Evolutionary conservation across 1,139 yeast species (phyloP).

Genomic region (Wickerhamomyces sp.): DNA sequence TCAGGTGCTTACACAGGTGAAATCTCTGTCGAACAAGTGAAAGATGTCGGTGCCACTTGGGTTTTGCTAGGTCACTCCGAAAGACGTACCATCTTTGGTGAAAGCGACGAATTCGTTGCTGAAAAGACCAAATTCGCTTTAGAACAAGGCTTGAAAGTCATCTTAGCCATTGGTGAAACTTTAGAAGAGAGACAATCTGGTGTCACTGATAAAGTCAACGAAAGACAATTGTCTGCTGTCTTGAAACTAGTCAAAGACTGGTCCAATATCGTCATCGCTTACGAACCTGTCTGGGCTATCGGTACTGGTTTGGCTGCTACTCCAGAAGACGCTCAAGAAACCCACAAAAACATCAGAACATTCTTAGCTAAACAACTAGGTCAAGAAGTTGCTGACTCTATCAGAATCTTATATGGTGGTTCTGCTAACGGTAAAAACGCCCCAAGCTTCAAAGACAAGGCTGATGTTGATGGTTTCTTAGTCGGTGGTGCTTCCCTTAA

Average conservation of each 20-base stretch:
- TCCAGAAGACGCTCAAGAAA: conserved; percentile 94
- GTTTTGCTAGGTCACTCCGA: conserved; percentile 98
- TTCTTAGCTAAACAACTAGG: conserved; percentile 78
- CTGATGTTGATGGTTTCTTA: conserved; percentile 95
- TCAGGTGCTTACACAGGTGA: conserved; percentile 99
- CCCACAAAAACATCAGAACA: conserved; percentile 85
- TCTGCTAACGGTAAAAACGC: conserved; percentile 97
- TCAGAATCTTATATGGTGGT: conserved; percentile 97
- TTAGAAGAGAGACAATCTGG: conserved; percentile 91
- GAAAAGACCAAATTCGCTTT: conserved; percentile 93
- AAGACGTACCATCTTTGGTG: conserved; percentile 93
- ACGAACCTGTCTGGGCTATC: conserved; percentile 99
- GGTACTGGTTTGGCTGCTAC: conserved; percentile 99
- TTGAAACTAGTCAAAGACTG: conserved; percentile 82
- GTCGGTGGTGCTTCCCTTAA: conserved; percentile 99
- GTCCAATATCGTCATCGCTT: conserved; percentile 91
- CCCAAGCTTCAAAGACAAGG: conserved; percentile 82
- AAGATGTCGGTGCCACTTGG: conserved; percentile 93
- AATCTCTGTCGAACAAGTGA: conserved; percentile 80
- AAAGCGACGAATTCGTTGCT: conserved; percentile 88
- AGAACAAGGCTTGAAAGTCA: conserved; percentile 82
- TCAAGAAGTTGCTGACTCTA: conserved; percentile 65
- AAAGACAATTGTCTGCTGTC: conserved; percentile 89
- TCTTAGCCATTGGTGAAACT: conserved; percentile 96
- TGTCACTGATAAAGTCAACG: conserved; percentile 79